Evolutionary conservation across 1,139 yeast species (phyloP).

Genomic region (Suhomyces wounanorum): DNA sequence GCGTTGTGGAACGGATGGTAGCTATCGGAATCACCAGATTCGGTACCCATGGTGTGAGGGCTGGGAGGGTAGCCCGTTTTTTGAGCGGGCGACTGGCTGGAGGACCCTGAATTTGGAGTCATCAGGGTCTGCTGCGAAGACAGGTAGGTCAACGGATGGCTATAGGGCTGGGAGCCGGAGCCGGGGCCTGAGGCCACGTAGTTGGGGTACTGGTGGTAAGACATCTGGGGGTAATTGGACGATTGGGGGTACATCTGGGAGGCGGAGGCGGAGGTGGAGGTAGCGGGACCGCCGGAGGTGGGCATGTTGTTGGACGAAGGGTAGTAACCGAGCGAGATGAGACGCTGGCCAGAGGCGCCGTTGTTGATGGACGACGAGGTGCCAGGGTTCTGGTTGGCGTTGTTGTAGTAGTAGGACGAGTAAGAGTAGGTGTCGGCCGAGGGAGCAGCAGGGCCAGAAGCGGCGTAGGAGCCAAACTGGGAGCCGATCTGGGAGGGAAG

Average conservation of each 20-base stretch:
- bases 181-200: constrained; percentile 8
- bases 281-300: neutral
- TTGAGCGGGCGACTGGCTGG: constrained; percentile 10
- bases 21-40: constrained; percentile 1
- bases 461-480: neutral
- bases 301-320: constrained; percentile 3
- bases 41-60: constrained; percentile 3
- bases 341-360: neutral
- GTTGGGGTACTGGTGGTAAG: constrained; percentile 13
- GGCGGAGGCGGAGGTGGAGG: neutral
- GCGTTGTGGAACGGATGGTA: constrained; percentile 9
- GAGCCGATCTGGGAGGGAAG: constrained; percentile 3
- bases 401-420: constrained; percentile 14
- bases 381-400: constrained; percentile 1
- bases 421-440: constrained; percentile 9
- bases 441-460: neutral
- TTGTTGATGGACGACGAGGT: constrained; percentile 4
- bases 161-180: neutral
- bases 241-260: constrained; percentile 5
- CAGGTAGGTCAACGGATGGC: constrained; percentile 2
- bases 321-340: constrained; percentile 8
- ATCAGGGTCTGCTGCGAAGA: constrained; percentile 1
- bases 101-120: constrained; percentile 3
- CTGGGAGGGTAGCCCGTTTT: constrained; percentile 8
- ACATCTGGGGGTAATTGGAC: constrained; percentile 5